Evolutionary conservation across 75 land plant genomes (phyloP), one percentile per base, ranked within the genome.

Genomic region (Chamaecyparis obtusa): DNA sequence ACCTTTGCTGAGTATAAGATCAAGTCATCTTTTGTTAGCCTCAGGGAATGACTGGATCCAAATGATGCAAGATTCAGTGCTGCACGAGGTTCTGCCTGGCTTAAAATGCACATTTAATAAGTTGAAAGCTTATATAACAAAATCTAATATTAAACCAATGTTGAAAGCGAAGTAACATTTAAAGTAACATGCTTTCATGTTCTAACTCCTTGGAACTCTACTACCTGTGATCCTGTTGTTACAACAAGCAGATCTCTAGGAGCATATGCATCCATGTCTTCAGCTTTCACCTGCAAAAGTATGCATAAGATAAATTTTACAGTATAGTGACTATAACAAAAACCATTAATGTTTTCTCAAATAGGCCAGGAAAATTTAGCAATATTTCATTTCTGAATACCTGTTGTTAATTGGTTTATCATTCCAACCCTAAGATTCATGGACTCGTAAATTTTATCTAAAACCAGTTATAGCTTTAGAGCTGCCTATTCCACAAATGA

Each of bases 151-250:
- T n/a, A 44, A 46, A 83, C 9, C n/a, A 79, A 46, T 36, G 24
- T 43, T 17, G 32, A 33, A 77, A 67, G n/a, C 13, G 24, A 85
- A 36, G 33, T 10, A 82, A 57, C 33, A 27, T 71, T 41, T 81
- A 24, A 24, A 41, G 48, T 78, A 24, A 8, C 27, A 51, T 30
- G n/a, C 33, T 78, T 81, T 81, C 48, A 46, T 27, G 17, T 44
- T 81, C n/a, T 46, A 46, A 81, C 33, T 46, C 51, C 30, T 49
- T 51, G n/a, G 9, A 84, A 82, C 74, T 60, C 64, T 44, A 88
- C 89, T 81, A 81, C 92, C 92, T 91, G 92, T 37, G 92, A 91
- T 88, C 92, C 92, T 72, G 92, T 91, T 83, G 92, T 91, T 44
- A 91, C 92, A 67, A 91, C 85, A 27, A 91, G 87, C 57, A 91